A percentile compares a stretch with the other conserved stretches of the same genome.
Evolutionary conservation across 495 filamentous ascomycete genomes (phyloP).

Genomic region (Neurospora sp.): DNA sequence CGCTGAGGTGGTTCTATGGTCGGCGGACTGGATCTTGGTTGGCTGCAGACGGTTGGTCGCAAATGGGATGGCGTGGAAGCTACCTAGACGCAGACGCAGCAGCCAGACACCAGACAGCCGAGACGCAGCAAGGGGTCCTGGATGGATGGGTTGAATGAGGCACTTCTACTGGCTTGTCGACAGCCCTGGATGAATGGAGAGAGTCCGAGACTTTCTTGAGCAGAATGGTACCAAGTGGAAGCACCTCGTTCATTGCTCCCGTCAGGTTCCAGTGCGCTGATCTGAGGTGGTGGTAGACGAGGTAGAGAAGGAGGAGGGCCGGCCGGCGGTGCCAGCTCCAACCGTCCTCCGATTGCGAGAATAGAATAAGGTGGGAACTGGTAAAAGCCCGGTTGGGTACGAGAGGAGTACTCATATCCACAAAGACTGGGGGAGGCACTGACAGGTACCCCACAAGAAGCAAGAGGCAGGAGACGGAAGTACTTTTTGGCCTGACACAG

Average conservation of each 20-base stretch:
- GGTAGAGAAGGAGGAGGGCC: not conserved
- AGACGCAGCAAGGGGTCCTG: not conserved
- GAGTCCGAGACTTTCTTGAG: not conserved
- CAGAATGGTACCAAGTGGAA: not conserved
- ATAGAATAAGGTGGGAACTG: conserved; percentile 2
- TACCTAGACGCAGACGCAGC: not conserved
- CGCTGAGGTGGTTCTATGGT: not conserved
- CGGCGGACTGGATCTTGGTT: not conserved
- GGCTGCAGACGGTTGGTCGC: not conserved
- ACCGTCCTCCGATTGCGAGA: not conserved
- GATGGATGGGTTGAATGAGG: not conserved
- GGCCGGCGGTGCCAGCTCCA: not conserved
- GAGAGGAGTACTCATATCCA: conserved; percentile 1
- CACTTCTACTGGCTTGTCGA: not conserved
- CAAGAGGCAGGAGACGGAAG: not conserved
- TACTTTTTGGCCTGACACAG: not conserved
- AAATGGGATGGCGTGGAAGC: not conserved
- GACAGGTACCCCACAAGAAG: conserved; percentile 19
- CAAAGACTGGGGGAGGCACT: conserved; percentile 10
- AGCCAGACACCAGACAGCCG: not conserved
- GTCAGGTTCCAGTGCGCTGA: not conserved
- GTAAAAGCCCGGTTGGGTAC: conserved; percentile 1
- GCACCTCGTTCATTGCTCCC: not conserved
- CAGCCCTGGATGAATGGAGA: not conserved
- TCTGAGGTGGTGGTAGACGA: not conserved